A percentile compares a stretch with the other conserved stretches of the same genome.
These are phyloP conservation scores for Amoebophrya sp. DNA, from an alignment of 169 alveolate genomes.

Conservation along the genomic window DNA sequence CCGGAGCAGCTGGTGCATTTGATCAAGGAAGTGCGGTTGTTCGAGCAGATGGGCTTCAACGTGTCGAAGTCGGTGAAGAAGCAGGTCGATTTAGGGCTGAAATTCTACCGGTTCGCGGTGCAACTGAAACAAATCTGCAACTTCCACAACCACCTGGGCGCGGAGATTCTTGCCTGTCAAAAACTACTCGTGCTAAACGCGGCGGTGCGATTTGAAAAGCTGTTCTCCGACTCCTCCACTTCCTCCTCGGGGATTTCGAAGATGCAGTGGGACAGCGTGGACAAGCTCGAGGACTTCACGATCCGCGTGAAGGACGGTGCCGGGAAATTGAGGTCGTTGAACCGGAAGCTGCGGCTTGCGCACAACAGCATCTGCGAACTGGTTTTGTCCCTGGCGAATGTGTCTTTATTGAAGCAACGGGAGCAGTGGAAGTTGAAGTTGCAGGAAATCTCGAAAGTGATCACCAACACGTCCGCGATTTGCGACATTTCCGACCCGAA, in stretches of 20 bases:
- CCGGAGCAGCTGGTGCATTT: slow-evolving; percentile 75
- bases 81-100: slow-evolving; percentile 66
- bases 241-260: slow-evolving; percentile 37
- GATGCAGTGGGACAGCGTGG: slow-evolving; percentile 68
- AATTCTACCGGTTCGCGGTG: slow-evolving; percentile 66
- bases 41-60: slow-evolving; percentile 64
- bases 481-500: not conserved
- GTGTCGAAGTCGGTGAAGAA: slow-evolving; percentile 55
- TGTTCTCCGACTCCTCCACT: slow-evolving; percentile 51
- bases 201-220: slow-evolving; percentile 72
- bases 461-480: slow-evolving; percentile 57
- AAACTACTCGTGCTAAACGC: slow-evolving; percentile 72
- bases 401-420: slow-evolving; percentile 48
- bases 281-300: slow-evolving; percentile 72
- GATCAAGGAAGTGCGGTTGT: slow-evolving; percentile 68
- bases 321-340: not conserved
- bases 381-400: not conserved
- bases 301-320: slow-evolving; percentile 42
- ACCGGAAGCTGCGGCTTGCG: not conserved
- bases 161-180: slow-evolving; percentile 74
- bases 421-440: slow-evolving; percentile 75
- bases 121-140: slow-evolving; percentile 77
- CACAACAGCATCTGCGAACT: not conserved
- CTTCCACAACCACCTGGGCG: slow-evolving; percentile 74
- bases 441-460: slow-evolving; percentile 60